Conservation (phyloP, 306 rosid species). For the Malus sylvestris region DNA sequence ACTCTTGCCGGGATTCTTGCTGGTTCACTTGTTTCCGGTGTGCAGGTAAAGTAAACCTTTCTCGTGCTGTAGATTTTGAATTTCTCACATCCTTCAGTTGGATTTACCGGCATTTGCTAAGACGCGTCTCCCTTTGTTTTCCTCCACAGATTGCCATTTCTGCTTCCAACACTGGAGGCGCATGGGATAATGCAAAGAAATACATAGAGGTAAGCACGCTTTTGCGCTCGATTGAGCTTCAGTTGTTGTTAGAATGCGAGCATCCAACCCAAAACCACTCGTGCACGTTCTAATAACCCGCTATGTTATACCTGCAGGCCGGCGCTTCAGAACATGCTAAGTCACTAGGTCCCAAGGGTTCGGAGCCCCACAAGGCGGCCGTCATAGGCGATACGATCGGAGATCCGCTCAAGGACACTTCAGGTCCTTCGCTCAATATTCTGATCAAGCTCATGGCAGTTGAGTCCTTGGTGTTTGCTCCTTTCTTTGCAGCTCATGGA, state of each 20-base stretch:
- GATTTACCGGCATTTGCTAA: not conserved
- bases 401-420: slow-evolving; percentile 60
- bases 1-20: slow-evolving; percentile 70
- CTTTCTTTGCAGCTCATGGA: slow-evolving; percentile 61
- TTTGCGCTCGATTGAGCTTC: not conserved
- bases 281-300: not conserved
- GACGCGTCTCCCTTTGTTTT: not conserved
- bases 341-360: slow-evolving; percentile 62
- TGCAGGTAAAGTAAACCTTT: slow-evolving; percentile 46
- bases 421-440: slow-evolving; percentile 63
- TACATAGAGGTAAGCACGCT: slow-evolving; percentile 44
- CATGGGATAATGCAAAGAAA: slow-evolving; percentile 65
- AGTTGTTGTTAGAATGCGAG: not conserved
- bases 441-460: slow-evolving; percentile 63
- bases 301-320: slow-evolving; percentile 24
- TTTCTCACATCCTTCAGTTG: not conserved
- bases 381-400: slow-evolving; percentile 55
- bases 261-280: not conserved
- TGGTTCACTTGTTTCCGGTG: slow-evolving; percentile 72
- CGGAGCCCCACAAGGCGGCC: slow-evolving; percentile 56
- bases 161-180: slow-evolving; percentile 68
- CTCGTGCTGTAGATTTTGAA: not conserved
- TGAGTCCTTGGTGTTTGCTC: slow-evolving; percentile 62
- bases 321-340: slow-evolving; percentile 55
- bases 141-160: slow-evolving; percentile 51